Conservation (phyloP, 257 asterid genomes). For the Solanum pinnatisectum region DNA sequence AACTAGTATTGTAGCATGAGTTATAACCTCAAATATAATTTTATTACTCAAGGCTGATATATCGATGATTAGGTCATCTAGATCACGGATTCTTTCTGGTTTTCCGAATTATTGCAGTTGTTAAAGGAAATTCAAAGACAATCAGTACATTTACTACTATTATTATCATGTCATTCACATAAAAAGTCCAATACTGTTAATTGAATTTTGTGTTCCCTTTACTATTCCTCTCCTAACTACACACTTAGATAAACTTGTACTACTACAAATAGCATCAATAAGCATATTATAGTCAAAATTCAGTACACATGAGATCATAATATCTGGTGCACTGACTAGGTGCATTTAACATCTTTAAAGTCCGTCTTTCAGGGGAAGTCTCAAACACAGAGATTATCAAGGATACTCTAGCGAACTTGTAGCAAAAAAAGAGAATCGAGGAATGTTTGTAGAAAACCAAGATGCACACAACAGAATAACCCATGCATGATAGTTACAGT, state of each 20-base stretch:
- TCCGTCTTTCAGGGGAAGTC: not conserved
- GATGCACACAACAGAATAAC: not conserved
- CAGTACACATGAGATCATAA: not conserved
- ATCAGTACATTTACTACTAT: not conserved
- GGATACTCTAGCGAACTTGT: not conserved
- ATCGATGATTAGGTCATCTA: not conserved
- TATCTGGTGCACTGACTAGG: not conserved
- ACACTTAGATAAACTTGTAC: not conserved
- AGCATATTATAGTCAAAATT: not conserved
- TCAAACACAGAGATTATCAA: not conserved
- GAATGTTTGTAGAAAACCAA: not conserved
- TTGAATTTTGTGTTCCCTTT: not conserved
- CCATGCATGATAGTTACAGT: not conserved
- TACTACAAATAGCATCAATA: not conserved
- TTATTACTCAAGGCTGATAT: constrained; percentile 42
- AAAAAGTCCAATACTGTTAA: not conserved
- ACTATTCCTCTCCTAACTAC: not conserved
- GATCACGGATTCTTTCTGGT: not conserved
- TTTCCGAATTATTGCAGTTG: not conserved
- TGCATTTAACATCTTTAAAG: not conserved
- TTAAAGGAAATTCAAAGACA: not conserved
- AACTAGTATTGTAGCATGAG: constrained; percentile 45
- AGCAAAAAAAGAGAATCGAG: not conserved
- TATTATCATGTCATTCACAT: not conserved
- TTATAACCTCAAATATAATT: constrained; percentile 50